phyloP scores from a whole-genome alignment of 2,329 filamentous ascomycete species.

The Colletotrichum lindemuthianum region DNA sequence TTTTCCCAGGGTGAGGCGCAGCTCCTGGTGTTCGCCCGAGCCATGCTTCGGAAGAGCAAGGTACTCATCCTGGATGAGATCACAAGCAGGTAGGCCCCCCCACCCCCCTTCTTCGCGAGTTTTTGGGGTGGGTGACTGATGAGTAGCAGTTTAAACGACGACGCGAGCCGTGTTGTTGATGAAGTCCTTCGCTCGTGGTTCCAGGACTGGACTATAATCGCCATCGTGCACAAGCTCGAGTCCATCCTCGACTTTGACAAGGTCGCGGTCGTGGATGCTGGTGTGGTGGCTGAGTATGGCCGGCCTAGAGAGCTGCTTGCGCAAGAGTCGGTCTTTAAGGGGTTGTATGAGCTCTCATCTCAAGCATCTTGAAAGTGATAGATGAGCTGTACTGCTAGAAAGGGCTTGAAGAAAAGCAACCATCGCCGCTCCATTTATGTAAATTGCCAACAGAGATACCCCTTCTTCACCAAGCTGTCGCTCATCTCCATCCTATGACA shows the following conservation, averaged over 20 bases:
- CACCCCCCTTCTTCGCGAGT: too few relatives aligned
- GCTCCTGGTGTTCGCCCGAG: conserved; percentile 58
- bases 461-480: too few relatives aligned
- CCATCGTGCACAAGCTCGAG: conserved; percentile 43
- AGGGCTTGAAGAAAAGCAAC: too few relatives aligned
- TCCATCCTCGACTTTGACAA: conserved; percentile 59
- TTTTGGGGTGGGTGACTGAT: neutral
- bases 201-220: conserved; percentile 56
- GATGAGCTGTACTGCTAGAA: too few relatives aligned
- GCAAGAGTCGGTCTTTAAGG: conserved; percentile 15
- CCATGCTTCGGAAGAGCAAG: conserved; percentile 50
- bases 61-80: conserved; percentile 55
- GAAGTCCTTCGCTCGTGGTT: conserved; percentile 37
- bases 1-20: conserved; percentile 60
- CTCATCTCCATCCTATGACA: too few relatives aligned
- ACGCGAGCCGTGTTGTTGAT: conserved; percentile 33
- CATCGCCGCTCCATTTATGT: too few relatives aligned
- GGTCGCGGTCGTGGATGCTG: conserved; percentile 61
- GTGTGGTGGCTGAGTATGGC: conserved; percentile 54
- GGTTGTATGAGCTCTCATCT: conserved; percentile 15
- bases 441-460: too few relatives aligned
- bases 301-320: conserved; percentile 8
- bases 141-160: conserved; percentile 35
- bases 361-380: too few relatives aligned
- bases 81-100: conserved; percentile 46